Conservation (phyloP, 169 alveolate genomes). For the Toxoplasma gondii region DNA sequence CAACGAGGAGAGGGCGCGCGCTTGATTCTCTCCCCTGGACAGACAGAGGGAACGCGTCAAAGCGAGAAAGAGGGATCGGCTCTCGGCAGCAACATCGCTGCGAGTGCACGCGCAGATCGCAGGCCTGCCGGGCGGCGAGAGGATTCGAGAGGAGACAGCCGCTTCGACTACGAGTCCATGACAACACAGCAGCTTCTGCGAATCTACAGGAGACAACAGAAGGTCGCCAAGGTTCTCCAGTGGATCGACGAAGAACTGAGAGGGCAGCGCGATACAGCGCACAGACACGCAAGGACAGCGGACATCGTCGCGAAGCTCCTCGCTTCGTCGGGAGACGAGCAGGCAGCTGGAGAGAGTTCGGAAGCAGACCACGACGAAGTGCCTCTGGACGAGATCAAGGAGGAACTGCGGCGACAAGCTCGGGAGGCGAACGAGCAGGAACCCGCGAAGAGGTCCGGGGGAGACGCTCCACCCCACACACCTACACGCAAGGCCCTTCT, state of each 20-base stretch:
- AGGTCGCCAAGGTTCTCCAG: background rate
- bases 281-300: background rate
- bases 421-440: background rate
- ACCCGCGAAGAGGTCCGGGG: background rate
- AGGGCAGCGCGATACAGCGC: background rate
- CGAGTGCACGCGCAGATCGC: too few species aligned
- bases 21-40: background rate
- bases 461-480: too few species aligned
- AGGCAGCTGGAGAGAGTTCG: background rate
- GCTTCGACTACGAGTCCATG: background rate
- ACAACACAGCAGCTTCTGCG: background rate
- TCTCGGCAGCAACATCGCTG: background rate
- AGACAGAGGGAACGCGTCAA: background rate
- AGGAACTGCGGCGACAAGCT: background rate
- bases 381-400: background rate
- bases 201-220: background rate
- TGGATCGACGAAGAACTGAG: constrained; percentile 27
- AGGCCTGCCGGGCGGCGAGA: too few species aligned
- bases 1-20: background rate
- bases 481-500: too few species aligned
- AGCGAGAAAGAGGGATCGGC: background rate
- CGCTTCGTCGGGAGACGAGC: background rate
- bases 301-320: background rate
- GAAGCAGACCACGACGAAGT: background rate
- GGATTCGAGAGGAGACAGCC: background rate